Conservation (phyloP, 495 filamentous ascomycete species). For the Platismatia glauca region DNA sequence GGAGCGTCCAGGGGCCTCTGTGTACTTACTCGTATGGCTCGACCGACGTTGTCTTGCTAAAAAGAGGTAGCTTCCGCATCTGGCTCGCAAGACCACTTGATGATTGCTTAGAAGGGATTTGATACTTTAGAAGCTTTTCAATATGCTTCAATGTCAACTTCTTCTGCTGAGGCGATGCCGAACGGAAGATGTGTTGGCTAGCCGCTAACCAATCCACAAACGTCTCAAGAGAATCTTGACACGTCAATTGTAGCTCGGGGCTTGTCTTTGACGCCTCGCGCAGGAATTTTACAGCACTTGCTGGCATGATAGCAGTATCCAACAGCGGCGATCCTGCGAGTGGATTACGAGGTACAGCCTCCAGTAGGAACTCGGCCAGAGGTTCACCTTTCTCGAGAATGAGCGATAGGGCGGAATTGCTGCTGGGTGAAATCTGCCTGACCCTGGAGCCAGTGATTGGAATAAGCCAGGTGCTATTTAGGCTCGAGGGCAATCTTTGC, state of each 20-base stretch:
- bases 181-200: not conserved
- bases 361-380: not conserved
- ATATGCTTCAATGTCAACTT: conserved; percentile 7
- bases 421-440: not conserved
- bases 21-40: conserved; percentile 10
- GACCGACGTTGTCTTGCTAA: conserved; percentile 1
- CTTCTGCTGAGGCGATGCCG: not conserved
- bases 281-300: not conserved
- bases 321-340: not conserved
- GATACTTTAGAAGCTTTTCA: not conserved
- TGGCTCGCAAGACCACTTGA: not conserved
- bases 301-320: conserved; percentile 8
- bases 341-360: not conserved
- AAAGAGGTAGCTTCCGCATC: conserved; percentile 16
- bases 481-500: not conserved
- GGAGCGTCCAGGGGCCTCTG: not conserved
- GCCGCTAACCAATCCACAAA: conserved; percentile 14
- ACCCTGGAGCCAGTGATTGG: conserved; percentile 11
- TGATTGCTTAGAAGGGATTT: not conserved
- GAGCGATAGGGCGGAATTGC: not conserved
- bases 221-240: not conserved
- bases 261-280: not conserved
- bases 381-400: conserved; percentile 6
- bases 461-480: conserved; percentile 8
- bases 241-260: not conserved